phyloP scores from a whole-genome alignment of 108 stramenopile genomes.

The Nitzschia sp. region DNA sequence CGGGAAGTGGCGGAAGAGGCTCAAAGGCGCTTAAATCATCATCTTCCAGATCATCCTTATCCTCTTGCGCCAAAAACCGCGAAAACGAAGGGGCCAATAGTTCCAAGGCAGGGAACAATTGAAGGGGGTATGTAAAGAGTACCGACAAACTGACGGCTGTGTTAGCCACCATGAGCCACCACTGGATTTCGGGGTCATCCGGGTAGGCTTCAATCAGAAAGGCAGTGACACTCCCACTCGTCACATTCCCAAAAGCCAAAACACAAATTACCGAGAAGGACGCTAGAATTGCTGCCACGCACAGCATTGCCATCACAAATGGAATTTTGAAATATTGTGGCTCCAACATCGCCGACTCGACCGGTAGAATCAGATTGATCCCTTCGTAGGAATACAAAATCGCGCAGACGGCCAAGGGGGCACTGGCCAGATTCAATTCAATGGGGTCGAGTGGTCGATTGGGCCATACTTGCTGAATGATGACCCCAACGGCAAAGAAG shows the following conservation, averaged over 20 bases:
- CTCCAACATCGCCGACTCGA: conserved; percentile 60
- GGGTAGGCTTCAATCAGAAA: conserved; percentile 48
- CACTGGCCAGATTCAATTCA: not conserved
- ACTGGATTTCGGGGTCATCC: conserved; percentile 13
- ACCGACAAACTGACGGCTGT: conserved; percentile 53
- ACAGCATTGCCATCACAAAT: conserved; percentile 51
- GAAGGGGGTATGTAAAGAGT: conserved; percentile 66
- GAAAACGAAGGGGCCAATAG: conserved; percentile 35
- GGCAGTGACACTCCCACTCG: conserved; percentile 71
- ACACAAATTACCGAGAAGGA: conserved; percentile 50
- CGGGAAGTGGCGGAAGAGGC: conserved; percentile 49
- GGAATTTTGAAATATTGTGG: conserved; percentile 22
- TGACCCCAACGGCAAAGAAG: conserved; percentile 47
- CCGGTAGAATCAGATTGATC: conserved; percentile 67
- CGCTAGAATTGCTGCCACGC: conserved; percentile 48
- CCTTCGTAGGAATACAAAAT: conserved; percentile 77
- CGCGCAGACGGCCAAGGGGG: conserved; percentile 66
- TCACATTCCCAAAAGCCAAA: conserved; percentile 61
- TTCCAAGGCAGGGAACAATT: conserved; percentile 67
- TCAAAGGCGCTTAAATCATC: conserved; percentile 56
- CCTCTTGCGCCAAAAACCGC: not conserved
- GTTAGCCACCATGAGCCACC: conserved; percentile 56
- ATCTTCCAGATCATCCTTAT: not conserved
- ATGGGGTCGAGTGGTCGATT: conserved; percentile 8
- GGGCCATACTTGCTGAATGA: conserved; percentile 45